A percentile compares a stretch with the other conserved stretches of the same genome.
phyloP scores from a whole-genome alignment of 352 stramenopile species.

The Phytopythium litorale region DNA sequence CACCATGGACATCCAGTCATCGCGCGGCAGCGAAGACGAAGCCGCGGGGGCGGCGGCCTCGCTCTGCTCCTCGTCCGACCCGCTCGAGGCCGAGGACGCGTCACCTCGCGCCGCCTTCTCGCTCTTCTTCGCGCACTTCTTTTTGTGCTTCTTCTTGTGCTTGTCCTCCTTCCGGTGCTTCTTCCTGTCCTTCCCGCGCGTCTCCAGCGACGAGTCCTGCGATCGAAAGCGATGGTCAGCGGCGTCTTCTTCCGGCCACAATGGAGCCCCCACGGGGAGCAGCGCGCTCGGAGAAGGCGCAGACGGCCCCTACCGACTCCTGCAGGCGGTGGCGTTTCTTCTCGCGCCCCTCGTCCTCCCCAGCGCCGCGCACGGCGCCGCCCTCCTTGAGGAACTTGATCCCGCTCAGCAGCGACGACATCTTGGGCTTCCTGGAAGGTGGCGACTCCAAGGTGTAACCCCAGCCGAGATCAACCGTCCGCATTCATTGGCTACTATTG shows the following conservation, averaged over 20 bases:
- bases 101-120: conserved; percentile 30
- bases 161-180: conserved; percentile 23
- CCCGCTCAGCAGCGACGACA: conserved; percentile 48
- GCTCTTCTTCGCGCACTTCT: conserved; percentile 35
- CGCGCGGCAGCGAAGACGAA: conserved; percentile 34
- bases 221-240: background rate
- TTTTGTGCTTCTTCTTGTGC: conserved; percentile 19
- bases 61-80: conserved; percentile 14
- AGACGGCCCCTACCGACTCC: conserved; percentile 14
- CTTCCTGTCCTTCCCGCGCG: conserved; percentile 16
- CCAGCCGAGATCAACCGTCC: background rate
- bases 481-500: conserved; percentile 18
- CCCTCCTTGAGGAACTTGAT: conserved; percentile 57
- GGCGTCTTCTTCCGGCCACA: background rate
- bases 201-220: conserved; percentile 37
- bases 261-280: background rate
- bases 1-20: conserved; percentile 85
- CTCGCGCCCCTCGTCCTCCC: conserved; percentile 19
- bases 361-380: background rate
- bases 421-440: background rate
- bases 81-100: conserved; percentile 10
- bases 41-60: background rate
- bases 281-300: background rate
- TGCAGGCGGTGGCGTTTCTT: conserved; percentile 13
- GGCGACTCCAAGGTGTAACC: conserved; percentile 3